Conservation (phyloP, 148 eudicot species). For the Gaultheria prostrata region DNA sequence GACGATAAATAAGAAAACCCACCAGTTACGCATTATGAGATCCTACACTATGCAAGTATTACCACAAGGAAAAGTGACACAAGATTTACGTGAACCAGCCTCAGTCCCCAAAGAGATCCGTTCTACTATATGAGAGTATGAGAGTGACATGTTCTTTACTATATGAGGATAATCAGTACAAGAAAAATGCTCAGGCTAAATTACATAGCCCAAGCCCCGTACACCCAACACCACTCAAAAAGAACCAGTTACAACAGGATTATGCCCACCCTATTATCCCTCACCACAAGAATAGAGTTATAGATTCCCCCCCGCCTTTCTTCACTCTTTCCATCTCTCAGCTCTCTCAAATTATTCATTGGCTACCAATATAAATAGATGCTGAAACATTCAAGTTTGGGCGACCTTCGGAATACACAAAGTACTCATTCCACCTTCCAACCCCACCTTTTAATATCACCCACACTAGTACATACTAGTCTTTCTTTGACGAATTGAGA, state of each 20-base stretch:
- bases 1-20: neutral
- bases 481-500: neutral
- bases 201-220: neutral
- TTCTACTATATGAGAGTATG: neutral
- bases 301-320: neutral
- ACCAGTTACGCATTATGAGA: neutral
- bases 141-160: neutral
- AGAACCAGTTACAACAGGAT: neutral
- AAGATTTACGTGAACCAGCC: neutral
- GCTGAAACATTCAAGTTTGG: neutral
- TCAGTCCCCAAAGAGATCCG: neutral
- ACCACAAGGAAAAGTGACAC: neutral
- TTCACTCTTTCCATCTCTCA: neutral
- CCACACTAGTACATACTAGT: neutral
- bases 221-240: neutral
- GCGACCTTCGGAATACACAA: neutral
- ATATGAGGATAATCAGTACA: neutral
- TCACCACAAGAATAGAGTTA: neutral
- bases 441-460: neutral
- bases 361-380: neutral
- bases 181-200: neutral
- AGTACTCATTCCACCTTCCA: neutral
- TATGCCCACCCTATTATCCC: neutral
- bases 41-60: neutral
- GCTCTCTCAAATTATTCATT: neutral